Percentiles rank a stretch among this genome's conserved stretches.
These are phyloP conservation scores for Penicillium psychrofluorescens DNA, from an alignment of 495 filamentous ascomycete genomes.

Conservation along the genomic window DNA sequence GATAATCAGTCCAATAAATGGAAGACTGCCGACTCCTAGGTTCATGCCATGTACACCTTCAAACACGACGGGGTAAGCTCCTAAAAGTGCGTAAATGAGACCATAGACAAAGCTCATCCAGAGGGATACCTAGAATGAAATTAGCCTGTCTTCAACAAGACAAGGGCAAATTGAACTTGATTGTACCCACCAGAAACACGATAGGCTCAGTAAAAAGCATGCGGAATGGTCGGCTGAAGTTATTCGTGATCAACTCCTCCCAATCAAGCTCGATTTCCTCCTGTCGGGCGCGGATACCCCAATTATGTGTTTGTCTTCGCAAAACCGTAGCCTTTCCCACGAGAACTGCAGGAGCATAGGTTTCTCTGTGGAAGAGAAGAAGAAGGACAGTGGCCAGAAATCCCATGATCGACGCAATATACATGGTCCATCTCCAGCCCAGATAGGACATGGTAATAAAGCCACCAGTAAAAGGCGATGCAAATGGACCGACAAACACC, in stretches of 20 bases:
- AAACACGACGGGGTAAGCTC: constrained; percentile 36
- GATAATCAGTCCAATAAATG: constrained; percentile 34
- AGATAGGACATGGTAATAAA: constrained; percentile 36
- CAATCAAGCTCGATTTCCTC: constrained; percentile 41
- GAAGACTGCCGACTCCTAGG: constrained; percentile 28
- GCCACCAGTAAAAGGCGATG: constrained; percentile 41
- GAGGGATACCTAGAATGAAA: constrained; percentile 30
- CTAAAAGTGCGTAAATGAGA: constrained; percentile 34
- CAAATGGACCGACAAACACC: constrained; percentile 43
- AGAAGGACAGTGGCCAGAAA: constrained; percentile 21
- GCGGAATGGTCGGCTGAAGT: constrained; percentile 37
- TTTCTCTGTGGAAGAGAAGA: constrained; percentile 28
- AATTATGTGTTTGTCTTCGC: constrained; percentile 38
- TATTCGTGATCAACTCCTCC: constrained; percentile 29
- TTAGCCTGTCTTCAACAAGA: constrained; percentile 4
- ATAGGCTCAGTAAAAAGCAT: constrained; percentile 42
- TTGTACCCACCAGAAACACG: constrained; percentile 11
- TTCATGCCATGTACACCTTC: constrained; percentile 30
- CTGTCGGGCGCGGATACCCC: constrained; percentile 42
- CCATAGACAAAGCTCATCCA: constrained; percentile 43
- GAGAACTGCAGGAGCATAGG: constrained; percentile 33
- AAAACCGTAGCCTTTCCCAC: constrained; percentile 30
- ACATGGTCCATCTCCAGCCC: constrained; percentile 44
- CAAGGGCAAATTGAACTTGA: neutral
- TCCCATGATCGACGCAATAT: constrained; percentile 34